Base-by-base conservation (phyloP, 1,139 yeast species). In the Kodamaea ohmeri region DNA sequence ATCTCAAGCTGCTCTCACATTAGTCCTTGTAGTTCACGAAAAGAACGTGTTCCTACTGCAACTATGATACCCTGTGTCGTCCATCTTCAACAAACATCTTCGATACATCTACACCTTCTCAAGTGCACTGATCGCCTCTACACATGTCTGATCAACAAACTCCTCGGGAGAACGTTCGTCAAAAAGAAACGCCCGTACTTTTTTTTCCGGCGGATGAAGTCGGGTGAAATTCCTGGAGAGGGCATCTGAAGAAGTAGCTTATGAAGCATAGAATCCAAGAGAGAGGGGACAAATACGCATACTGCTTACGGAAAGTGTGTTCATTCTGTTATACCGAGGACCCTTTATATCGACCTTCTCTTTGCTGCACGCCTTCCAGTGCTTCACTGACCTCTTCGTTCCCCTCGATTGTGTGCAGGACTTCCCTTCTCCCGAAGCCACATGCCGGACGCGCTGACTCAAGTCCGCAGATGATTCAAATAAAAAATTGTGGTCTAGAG, bases 391-490 rank as follows among this genome's bases (percentile, higher is more conserved):
- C 31, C 19, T 29, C 22, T 17, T 15, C 17, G 18, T 24, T 13
- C 25, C 24, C 22, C 24, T 22, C 18, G 33, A 4, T 22, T 34
- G 8, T 24, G n/a, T 35, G 18, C 33, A 28, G 34, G 37, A 35
- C 33, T 21, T 35, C 37, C 37, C 29, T 35, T 35, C 24, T 19
- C 18, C 37, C 37, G 37, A 25, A 11, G 9, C 6, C 12, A 14
- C 20, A 13, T 34, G 31, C 31, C 20, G 36, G 32, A 16, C 18
- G 18, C 22, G 39, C 17, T 36, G 39, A 36, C 39, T 36, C 39
- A 36, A 35, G 34, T 35, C 38, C 38, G 38, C 18, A 31, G 29
- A 28, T 36, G 38, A 25, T 29, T 36, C 38, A 35, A 34, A 14
- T n/a, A 6, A 24, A 7, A 24, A 7, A 9, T 6, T 9, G 22